Conservation (phyloP, 2,329 filamentous ascomycete genomes). For the Cercospora berteroae region DNA sequence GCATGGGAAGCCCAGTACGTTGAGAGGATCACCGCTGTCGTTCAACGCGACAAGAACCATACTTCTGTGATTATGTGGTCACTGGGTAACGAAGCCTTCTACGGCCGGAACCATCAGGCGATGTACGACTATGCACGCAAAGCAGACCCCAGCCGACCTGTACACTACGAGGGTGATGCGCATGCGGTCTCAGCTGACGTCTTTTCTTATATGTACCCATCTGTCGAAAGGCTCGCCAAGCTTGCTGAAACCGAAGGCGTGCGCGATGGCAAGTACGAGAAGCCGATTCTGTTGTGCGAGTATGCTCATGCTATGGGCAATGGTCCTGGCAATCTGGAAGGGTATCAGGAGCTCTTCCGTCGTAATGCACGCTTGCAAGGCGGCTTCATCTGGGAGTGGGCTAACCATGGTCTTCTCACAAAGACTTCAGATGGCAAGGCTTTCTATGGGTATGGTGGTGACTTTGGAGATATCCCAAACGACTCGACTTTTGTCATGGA, state of each 20-base stretch:
- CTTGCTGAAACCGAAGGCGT: slow-evolving; percentile 42
- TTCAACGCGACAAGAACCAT: slow-evolving; percentile 70
- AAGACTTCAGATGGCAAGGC: slow-evolving; percentile 36
- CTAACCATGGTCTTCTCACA: slow-evolving; percentile 43
- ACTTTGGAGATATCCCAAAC: slow-evolving; percentile 24
- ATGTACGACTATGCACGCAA: slow-evolving; percentile 64
- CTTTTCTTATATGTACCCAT: slow-evolving; percentile 63
- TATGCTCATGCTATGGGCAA: slow-evolving; percentile 67
- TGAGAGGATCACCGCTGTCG: slow-evolving; percentile 62
- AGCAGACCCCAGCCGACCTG: slow-evolving; percentile 55
- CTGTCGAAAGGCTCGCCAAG: slow-evolving; percentile 51
- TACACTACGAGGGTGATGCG: slow-evolving; percentile 66
- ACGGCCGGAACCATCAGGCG: slow-evolving; percentile 63
- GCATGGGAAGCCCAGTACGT: slow-evolving; percentile 63
- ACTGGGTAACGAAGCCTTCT: slow-evolving; percentile 69
- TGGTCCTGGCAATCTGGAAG: slow-evolving; percentile 61
- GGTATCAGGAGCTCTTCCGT: slow-evolving; percentile 64
- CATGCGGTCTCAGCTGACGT: slow-evolving; percentile 61
- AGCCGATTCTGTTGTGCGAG: slow-evolving; percentile 58
- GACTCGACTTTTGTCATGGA: slow-evolving; percentile 47
- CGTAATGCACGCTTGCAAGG: slow-evolving; percentile 61
- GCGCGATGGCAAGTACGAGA: slow-evolving; percentile 30
- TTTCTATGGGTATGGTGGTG: slow-evolving; percentile 43
- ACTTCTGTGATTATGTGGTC: slow-evolving; percentile 68
- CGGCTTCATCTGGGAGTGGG: slow-evolving; percentile 51